Evolutionary conservation across 352 stramenopile species (phyloP).

Genomic region (Pythium plurisporium): DNA sequence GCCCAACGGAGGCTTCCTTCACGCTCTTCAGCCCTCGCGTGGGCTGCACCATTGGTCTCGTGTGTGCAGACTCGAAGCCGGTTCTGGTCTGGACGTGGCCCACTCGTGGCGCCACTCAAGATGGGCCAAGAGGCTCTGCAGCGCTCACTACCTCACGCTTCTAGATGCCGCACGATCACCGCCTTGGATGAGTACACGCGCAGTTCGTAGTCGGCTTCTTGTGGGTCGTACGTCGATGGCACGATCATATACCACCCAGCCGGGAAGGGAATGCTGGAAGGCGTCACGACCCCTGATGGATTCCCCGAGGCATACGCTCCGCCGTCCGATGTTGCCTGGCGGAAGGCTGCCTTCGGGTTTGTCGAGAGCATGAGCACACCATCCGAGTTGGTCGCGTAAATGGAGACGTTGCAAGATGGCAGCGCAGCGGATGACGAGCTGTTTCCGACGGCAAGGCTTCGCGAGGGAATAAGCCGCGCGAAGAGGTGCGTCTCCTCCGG

Average conservation of each 20-base stretch:
- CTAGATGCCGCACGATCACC: constrained; percentile 29
- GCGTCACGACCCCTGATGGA: constrained; percentile 49
- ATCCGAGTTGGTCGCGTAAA: constrained; percentile 59
- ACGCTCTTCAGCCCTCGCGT: background rate
- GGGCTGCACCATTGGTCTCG: background rate
- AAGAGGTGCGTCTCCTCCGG: constrained; percentile 48
- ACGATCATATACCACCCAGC: constrained; percentile 67
- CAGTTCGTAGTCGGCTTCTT: constrained; percentile 52
- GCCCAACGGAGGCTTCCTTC: no score
- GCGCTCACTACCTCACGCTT: no score
- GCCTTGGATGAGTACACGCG: constrained; percentile 43
- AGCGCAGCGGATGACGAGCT: constrained; percentile 5
- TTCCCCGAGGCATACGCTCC: constrained; percentile 56
- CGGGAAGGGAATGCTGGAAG: constrained; percentile 26
- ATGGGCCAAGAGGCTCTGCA: no score
- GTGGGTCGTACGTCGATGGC: constrained; percentile 73
- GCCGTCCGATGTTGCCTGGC: constrained; percentile 42
- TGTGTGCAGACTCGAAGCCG: no score
- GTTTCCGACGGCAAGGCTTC: constrained; percentile 12
- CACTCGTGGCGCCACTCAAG: no score
- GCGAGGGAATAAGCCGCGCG: constrained; percentile 39
- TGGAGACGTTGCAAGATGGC: constrained; percentile 67
- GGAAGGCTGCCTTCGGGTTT: constrained; percentile 50
- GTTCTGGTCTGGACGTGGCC: no score
- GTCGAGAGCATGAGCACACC: constrained; percentile 58